Percentiles rank a stretch among this genome's conserved stretches.
phyloP scores from a whole-genome alignment of 2,329 filamentous ascomycete genomes.

The Fusarium mundagurra region DNA sequence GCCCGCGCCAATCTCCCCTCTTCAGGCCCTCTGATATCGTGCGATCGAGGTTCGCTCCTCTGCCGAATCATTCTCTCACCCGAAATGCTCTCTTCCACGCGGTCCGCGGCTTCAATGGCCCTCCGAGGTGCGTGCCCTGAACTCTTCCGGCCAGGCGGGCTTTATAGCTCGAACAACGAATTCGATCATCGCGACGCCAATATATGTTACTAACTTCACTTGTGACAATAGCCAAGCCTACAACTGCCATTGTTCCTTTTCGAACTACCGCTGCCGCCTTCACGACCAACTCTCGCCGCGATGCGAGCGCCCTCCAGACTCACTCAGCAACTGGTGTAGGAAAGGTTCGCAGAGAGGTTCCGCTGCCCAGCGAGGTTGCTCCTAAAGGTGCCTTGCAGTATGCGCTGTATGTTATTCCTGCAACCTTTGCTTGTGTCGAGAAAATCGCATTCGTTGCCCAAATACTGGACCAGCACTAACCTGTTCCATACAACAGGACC shows the following conservation, averaged over 20 bases:
- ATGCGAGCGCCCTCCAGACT: constrained; percentile 66
- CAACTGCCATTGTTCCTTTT: constrained; percentile 69
- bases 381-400: constrained; percentile 87
- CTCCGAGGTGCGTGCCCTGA: constrained; percentile 57
- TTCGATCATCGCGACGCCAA: constrained; percentile 4
- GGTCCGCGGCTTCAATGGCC: constrained; percentile 62
- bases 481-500: constrained; percentile 61
- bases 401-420: constrained; percentile 73
- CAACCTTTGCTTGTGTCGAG: background rate
- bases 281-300: constrained; percentile 73
- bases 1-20: constrained; percentile 29
- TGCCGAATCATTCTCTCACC: constrained; percentile 20
- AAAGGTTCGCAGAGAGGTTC: constrained; percentile 74
- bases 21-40: constrained; percentile 16
- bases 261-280: constrained; percentile 70
- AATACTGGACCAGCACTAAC: constrained; percentile 2
- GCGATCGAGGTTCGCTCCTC: constrained; percentile 34
- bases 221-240: constrained; percentile 69
- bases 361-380: constrained; percentile 78
- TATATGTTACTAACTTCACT: constrained; percentile 10
- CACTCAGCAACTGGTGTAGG: constrained; percentile 65
- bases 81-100: constrained; percentile 60
- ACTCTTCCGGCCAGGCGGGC: constrained; percentile 26
- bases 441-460: background rate
- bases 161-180: constrained; percentile 32